phyloP scores from a whole-genome alignment of 139 green algal species.

The Volvox reticuliferus region DNA sequence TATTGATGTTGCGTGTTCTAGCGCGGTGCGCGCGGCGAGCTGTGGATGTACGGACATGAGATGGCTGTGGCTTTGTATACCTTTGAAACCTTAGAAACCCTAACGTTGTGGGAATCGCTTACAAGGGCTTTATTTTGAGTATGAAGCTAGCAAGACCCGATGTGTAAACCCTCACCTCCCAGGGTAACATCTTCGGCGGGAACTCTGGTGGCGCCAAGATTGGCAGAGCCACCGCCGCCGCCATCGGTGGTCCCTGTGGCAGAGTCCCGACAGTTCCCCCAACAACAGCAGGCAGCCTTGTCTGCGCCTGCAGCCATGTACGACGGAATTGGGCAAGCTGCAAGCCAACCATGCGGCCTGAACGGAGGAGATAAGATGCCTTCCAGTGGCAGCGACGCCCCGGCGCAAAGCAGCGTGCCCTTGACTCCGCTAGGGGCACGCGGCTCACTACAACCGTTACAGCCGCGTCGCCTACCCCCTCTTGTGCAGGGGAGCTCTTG shows the following conservation, averaged over 20 bases:
- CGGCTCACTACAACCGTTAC: neutral
- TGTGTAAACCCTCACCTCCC: too few species aligned
- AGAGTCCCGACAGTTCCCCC: neutral
- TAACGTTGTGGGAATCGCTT: too few species aligned
- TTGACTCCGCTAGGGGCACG: neutral
- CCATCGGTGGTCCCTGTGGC: neutral
- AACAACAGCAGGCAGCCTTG: neutral
- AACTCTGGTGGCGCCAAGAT: neutral
- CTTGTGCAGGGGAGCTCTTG: neutral
- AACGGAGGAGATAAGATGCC: constrained; percentile 7
- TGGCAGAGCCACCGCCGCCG: neutral
- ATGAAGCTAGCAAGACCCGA: too few species aligned
- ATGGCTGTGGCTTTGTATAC: too few species aligned
- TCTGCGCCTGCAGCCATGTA: neutral
- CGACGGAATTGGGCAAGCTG: neutral
- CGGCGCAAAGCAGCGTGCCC: constrained; percentile 33
- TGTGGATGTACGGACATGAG: too few species aligned
- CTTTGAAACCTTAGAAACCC: too few species aligned
- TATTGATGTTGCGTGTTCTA: too few species aligned
- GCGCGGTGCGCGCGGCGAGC: too few species aligned
- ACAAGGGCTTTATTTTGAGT: too few species aligned
- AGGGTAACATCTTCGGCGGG: too few species aligned
- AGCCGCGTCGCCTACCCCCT: neutral
- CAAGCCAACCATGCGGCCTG: neutral
- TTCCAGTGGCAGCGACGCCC: constrained; percentile 42